Conservation (phyloP, 2,329 filamentous ascomycete genomes). For the Colletotrichum lindemuthianum region DNA sequence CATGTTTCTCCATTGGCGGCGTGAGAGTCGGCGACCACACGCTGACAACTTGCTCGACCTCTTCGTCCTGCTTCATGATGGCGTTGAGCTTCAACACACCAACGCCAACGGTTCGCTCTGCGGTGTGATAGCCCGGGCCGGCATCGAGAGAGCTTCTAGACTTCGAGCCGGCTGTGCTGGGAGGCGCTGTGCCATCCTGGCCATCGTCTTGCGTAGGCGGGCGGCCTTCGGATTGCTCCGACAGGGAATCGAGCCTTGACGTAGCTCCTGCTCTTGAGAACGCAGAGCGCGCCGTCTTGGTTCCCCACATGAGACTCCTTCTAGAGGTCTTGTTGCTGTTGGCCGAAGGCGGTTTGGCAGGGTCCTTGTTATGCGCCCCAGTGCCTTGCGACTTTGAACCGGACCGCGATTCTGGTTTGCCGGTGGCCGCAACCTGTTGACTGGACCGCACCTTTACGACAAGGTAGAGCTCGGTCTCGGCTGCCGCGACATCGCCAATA, state of each 20-base stretch:
- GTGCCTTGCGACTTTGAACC: constrained; percentile 58
- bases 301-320: constrained; percentile 71
- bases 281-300: constrained; percentile 61
- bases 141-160: constrained; percentile 46
- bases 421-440: constrained; percentile 56
- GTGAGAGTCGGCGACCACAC: constrained; percentile 77
- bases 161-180: constrained; percentile 66
- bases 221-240: constrained; percentile 51
- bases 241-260: constrained; percentile 65
- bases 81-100: constrained; percentile 81
- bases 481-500: constrained; percentile 68
- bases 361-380: constrained; percentile 44
- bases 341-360: constrained; percentile 53
- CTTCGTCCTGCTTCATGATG: constrained; percentile 76
- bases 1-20: constrained; percentile 65
- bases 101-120: constrained; percentile 78
- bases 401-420: constrained; percentile 62
- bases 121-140: constrained; percentile 51
- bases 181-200: constrained; percentile 57
- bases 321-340: constrained; percentile 58
- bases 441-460: constrained; percentile 80
- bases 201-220: constrained; percentile 53
- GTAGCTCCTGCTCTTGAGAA: constrained; percentile 61
- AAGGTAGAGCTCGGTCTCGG: constrained; percentile 80
- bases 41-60: constrained; percentile 78